Evolutionary conservation across 345 rosid genomes (phyloP).

Genomic region (Hypericum perforatum): DNA sequence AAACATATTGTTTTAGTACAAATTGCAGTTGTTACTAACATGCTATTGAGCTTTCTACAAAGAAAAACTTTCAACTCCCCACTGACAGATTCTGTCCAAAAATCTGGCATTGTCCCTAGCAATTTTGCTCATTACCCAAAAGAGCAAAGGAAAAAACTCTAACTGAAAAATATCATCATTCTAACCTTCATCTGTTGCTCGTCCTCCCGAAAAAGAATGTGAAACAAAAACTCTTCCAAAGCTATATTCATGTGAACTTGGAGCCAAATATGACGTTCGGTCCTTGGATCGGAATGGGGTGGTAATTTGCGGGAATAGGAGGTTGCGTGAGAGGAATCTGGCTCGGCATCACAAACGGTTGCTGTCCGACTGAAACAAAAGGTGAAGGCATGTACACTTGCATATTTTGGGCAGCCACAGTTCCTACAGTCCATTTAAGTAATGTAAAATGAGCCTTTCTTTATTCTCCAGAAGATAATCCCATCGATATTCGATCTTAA

Average conservation of each 20-base stretch:
- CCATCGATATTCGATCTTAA: background rate
- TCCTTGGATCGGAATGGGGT: background rate
- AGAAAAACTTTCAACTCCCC: too few species aligned
- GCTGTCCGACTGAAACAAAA: background rate
- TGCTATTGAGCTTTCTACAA: too few species aligned
- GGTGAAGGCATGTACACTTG: background rate
- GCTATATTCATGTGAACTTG: background rate
- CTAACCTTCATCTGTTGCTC: too few species aligned
- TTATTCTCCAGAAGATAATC: background rate
- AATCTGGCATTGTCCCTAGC: too few species aligned
- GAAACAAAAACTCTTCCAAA: too few species aligned
- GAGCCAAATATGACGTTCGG: background rate
- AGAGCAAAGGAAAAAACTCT: too few species aligned
- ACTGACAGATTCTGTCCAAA: too few species aligned
- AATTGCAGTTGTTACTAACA: too few species aligned
- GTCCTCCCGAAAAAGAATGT: too few species aligned
- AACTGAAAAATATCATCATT: too few species aligned
- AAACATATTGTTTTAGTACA: too few species aligned
- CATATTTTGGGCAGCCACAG: background rate
- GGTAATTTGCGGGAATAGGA: background rate
- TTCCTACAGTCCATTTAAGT: background rate
- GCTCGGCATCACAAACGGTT: background rate
- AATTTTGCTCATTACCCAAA: too few species aligned
- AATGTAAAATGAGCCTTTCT: background rate
- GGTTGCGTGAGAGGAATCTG: background rate